Evolutionary conservation across 768 basidiomycete genomes (phyloP), one percentile per base, ranked within the genome.

Genomic region (Pholiota molesta): DNA sequence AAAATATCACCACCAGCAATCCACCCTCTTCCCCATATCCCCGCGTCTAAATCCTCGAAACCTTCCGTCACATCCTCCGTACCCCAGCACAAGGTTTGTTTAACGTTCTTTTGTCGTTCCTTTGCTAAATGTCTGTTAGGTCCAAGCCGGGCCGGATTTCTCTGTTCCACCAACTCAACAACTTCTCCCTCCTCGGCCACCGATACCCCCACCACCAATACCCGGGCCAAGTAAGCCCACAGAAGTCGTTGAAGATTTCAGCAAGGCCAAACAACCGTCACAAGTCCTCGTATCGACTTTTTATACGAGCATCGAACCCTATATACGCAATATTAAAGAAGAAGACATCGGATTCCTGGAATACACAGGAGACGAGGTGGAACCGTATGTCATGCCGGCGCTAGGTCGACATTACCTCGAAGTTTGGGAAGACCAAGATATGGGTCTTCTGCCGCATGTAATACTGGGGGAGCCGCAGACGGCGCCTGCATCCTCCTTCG

Each of bases 261-360:
- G 90, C 71, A 91, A 91, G 73, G 76, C 83, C 26, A 97, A 94
- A 74, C 85, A 80, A 54, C 93, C 94, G 0, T 66, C 83, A 35
- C 91, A 92, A 71, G 83, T 82, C 10, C 81, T 79, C 19, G 83
- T 90, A 29, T 83, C 78, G 31, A 94, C 94, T 0, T 99, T 97
- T 72, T 95, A 95, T 75, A 80, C 89, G 26, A 90, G 88, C 68
- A 86, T 97, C 51, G 97, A 98, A 69, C 91, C 92, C 11, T 99
- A 92, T 81, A 80, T 96, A 69, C 88, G 95, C 55, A 85, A 86
- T 23, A 87, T 98, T 47, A 90, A 90, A 64, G 97, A 99, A 75
- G 97, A 99, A 74, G 97, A 99, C 71, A 78, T 99, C 29, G 97
- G 97, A 2, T 96, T 95, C 74, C 81, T 99, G 56, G 91, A 94